phyloP scores from a whole-genome alignment of 768 basidiomycete species.

The Tremella fuciformis region DNA sequence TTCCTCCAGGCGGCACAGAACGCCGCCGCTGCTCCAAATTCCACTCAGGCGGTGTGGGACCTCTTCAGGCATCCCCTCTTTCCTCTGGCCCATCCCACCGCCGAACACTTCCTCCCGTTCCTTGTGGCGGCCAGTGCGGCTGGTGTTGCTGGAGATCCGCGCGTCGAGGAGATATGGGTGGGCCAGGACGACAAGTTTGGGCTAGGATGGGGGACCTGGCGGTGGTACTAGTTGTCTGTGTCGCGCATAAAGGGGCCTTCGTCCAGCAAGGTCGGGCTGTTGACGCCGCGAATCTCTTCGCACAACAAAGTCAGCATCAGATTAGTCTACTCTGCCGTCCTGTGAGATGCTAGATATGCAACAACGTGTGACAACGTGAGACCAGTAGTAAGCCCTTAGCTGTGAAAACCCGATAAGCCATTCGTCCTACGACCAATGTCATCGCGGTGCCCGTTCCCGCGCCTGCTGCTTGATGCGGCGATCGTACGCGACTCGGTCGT shows the following conservation, averaged over 20 bases:
- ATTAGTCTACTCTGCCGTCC: no score
- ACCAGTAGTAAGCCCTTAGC: no score
- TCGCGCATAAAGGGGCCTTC: no score
- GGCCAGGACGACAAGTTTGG: constrained; percentile 20
- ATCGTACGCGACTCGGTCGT: constrained; percentile 89
- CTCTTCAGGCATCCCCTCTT: constrained; percentile 64
- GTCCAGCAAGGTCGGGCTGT: no score
- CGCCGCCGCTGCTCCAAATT: constrained; percentile 19
- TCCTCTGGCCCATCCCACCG: constrained; percentile 67
- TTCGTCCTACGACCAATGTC: no score
- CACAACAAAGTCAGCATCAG: no score
- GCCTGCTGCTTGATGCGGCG: constrained; percentile 80
- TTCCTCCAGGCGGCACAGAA: constrained; percentile 20
- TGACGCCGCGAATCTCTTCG: no score
- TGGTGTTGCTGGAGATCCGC: constrained; percentile 49
- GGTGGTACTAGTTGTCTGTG: constrained; percentile 25
- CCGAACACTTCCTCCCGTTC: constrained; percentile 77
- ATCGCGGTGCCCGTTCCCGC: constrained; percentile 70
- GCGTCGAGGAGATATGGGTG: constrained; percentile 29
- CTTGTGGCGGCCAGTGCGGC: constrained; percentile 74
- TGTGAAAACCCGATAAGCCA: no score
- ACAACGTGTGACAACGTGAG: no score
- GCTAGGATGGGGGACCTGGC: constrained; percentile 45
- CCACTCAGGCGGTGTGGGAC: constrained; percentile 26
- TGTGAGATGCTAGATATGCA: no score